Evolutionary conservation across 371 early-diverging fungal genomes (phyloP), one percentile per base, ranked within the genome.

Genomic region (Batkoa obscura): DNA sequence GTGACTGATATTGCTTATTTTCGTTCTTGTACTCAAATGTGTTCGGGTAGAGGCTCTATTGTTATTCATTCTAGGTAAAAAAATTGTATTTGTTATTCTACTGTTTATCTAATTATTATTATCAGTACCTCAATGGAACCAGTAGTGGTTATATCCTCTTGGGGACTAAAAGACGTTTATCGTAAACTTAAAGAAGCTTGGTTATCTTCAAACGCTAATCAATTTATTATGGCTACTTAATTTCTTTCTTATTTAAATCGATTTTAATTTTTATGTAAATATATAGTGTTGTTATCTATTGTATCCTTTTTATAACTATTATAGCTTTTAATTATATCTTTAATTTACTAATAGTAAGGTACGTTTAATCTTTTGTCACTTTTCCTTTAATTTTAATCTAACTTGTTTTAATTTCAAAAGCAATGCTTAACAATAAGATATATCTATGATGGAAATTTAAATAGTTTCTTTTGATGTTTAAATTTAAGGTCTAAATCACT

Each of bases 151-250:
- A 37, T 52, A 6, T n/a, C n/a, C 9, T 3, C 6, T 37, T 52
- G 35, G 35, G 38, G 38, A 5, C 32, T 52, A 30, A 52, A 52
- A 32, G 2, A 2, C 6, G 53, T 52, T 17, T 52, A 52, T 31
- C 35, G 37, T 6, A 52, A 17, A 23, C 15, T 52, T 6, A 52
- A 52, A 32, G 53, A 52, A 37, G 53, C 53, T 52, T 52, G 53
- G 53, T 30, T 52, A 41, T 2, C 53, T 23, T 17, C 17, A 10
- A 52, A 52, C 32, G 53, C 53, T 32, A 52, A 37, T 32, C 53
- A 52, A 32, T 52, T 52, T 32, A 30, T 52, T 42, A 52, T 52
- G 53, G 34, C 53, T 15, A 3, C 53, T 37, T 52, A 37, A 52
- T 12, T 39, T 39, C 12, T 8, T 12, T 39, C 39, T 39, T 8